phyloP scores from a whole-genome alignment of 768 basidiomycete genomes.

The Gloeophyllum trabeum region DNA sequence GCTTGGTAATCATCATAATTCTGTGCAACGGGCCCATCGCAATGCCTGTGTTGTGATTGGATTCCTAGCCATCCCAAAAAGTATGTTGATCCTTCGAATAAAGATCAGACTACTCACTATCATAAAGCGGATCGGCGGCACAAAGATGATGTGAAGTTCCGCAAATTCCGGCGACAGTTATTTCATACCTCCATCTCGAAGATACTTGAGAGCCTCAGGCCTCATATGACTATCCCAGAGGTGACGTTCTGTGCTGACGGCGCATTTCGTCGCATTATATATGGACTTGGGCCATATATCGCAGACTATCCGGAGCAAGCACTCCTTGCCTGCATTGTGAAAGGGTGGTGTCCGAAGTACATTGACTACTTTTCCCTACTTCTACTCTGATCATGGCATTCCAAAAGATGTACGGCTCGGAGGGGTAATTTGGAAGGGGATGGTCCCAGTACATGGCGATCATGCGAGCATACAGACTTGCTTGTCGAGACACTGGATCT shows the following conservation, averaged over 20 bases:
- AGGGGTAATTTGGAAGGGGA: neutral
- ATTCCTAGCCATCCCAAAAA: constrained; percentile 15
- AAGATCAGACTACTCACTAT: neutral
- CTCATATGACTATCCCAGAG: constrained; percentile 9
- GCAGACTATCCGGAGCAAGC: constrained; percentile 13
- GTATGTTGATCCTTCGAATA: constrained; percentile 6
- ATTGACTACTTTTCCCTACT: neutral
- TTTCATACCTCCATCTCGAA: constrained; percentile 10
- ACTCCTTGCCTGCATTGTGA: constrained; percentile 8
- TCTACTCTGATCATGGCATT: no score
- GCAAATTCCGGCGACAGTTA: constrained; percentile 11
- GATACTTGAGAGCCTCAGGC: constrained; percentile 8
- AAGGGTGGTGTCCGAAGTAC: constrained; percentile 10
- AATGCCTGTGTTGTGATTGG: neutral
- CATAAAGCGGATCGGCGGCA: constrained; percentile 3
- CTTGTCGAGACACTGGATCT: neutral
- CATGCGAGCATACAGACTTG: neutral
- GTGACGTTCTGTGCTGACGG: constrained; percentile 10
- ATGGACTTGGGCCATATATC: constrained; percentile 12
- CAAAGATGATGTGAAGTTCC: constrained; percentile 7
- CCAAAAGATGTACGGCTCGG: neutral
- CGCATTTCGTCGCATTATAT: constrained; percentile 10
- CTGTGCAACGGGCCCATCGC: constrained; percentile 1
- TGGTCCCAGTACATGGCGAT: neutral
- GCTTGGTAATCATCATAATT: constrained; percentile 1